These are phyloP conservation scores for Penicillium simplicissimum DNA, from an alignment of 495 filamentous ascomycete genomes.

Conservation along the genomic window DNA sequence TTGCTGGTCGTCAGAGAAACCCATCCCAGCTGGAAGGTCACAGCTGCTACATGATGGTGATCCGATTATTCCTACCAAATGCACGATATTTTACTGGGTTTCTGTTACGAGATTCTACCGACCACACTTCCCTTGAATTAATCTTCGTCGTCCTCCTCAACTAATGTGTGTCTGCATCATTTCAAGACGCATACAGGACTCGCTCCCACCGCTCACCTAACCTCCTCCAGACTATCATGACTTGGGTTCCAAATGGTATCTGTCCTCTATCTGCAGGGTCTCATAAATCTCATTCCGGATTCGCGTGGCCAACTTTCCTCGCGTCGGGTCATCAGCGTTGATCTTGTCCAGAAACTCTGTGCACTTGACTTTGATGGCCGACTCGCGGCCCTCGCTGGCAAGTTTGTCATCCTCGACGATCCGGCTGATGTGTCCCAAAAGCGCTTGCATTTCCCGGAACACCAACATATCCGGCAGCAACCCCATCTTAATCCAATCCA, in stretches of 20 bases:
- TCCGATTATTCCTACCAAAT: too few species aligned
- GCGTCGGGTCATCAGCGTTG: not conserved
- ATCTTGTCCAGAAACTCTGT: not conserved
- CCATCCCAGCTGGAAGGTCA: too few species aligned
- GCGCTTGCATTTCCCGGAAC: conserved; percentile 28
- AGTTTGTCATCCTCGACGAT: not conserved
- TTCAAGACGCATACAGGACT: not conserved
- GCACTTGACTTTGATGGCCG: not conserved
- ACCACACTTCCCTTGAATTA: too few species aligned
- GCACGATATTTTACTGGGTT: too few species aligned
- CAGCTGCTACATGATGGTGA: not conserved
- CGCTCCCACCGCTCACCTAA: not conserved
- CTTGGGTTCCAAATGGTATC: not conserved
- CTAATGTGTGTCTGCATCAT: too few species aligned
- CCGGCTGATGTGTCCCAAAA: conserved; percentile 14
- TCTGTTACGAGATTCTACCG: too few species aligned
- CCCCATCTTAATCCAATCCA: conserved; percentile 29
- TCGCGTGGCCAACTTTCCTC: not conserved
- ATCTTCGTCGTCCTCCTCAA: too few species aligned
- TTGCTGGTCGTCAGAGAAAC: too few species aligned
- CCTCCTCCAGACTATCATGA: not conserved
- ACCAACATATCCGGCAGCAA: conserved; percentile 23
- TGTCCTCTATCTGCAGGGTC: not conserved
- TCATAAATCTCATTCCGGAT: conserved; percentile 2
- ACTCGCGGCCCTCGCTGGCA: not conserved